Percentiles rank a stretch among this genome's conserved stretches.
Evolutionary conservation across 805 yeast genomes (phyloP).

Genomic region (Lipomyces sp.): DNA sequence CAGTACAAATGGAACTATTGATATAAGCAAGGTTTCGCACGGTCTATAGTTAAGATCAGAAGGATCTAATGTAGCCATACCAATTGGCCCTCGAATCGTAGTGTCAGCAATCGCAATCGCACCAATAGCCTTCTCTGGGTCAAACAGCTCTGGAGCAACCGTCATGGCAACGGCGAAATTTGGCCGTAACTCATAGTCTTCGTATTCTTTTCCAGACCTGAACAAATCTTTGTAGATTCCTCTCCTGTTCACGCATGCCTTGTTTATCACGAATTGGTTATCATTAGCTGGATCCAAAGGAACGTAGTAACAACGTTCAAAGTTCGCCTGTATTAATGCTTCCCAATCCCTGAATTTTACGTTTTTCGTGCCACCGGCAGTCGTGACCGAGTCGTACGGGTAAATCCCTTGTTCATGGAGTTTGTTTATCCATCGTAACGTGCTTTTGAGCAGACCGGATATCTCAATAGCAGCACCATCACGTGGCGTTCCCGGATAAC

Average conservation of each 20-base stretch:
- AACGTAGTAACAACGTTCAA: slow-evolving; percentile 78
- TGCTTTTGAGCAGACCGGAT: slow-evolving; percentile 83
- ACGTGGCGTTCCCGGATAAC: slow-evolving; percentile 97
- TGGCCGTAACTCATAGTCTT: slow-evolving; percentile 91
- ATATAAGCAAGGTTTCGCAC: neutral
- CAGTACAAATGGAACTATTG: neutral
- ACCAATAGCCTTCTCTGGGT: slow-evolving; percentile 59
- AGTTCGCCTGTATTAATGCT: slow-evolving; percentile 64
- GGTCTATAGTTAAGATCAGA: slow-evolving; percentile 91
- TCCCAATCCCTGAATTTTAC: slow-evolving; percentile 76
- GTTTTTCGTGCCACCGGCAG: slow-evolving; percentile 59
- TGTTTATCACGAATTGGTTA: slow-evolving; percentile 61
- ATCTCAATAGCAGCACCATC: slow-evolving; percentile 97
- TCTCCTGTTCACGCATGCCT: slow-evolving; percentile 75
- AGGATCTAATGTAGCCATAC: slow-evolving; percentile 92
- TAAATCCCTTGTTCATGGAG: slow-evolving; percentile 62
- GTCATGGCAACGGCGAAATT: slow-evolving; percentile 90
- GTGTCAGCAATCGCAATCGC: slow-evolving; percentile 76
- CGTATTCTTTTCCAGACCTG: slow-evolving; percentile 81
- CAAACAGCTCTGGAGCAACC: slow-evolving; percentile 93
- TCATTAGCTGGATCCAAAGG: slow-evolving; percentile 73
- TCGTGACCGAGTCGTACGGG: slow-evolving; percentile 57
- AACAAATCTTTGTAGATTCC: slow-evolving; percentile 92
- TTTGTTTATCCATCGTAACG: slow-evolving; percentile 75
- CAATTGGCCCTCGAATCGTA: slow-evolving; percentile 82